Evolutionary conservation across 441 rosid species (phyloP), one percentile per base, ranked within the genome.

Genomic region (Croton laevigatus): DNA sequence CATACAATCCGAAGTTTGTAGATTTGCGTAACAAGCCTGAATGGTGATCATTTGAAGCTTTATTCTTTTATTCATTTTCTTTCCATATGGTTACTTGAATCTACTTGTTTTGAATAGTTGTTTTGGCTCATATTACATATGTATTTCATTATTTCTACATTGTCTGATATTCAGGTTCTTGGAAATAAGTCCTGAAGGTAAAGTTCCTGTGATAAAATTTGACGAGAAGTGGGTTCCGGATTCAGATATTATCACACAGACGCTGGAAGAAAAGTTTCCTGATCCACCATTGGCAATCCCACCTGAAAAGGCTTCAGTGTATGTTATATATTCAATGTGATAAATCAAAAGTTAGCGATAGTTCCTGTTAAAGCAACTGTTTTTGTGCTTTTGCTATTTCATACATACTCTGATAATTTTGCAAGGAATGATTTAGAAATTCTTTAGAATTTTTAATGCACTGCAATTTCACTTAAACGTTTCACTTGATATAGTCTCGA

Each of bases 201-300:
- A 94, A 83, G 97, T 94, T 76, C 97, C 97, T 69, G 89, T 90
- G 5, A 70, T 85, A 66, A 91, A 90, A 67, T 79, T 94, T 65
- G 97, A 89, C 73, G 94, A 91, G 81, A 83, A 87, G 59, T 94
- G 97, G 98, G 81, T 91, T 86, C 88, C 97, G 1, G 98, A 94
- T 80, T 94, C 97, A 7, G 98, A 94, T 88, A 90, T 90, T 68
- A 90, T 94, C 58, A 80, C 98, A 3, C 89, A 88, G 46, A 22
- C 89, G 38, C 74, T 94, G 67, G 98, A 94, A 78, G 97, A 90
- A 38, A 90, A 91, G 83, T 94, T 79, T 77, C 98, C 95, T 4
- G 83, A 89, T 77, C 97, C 98, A 37, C 83, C 96, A 20, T 78
- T 94, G 75, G 80, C 36, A 62, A 89, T 88, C 32, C 98, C 97